Evolutionary conservation across 208 protist species (phyloP), one percentile per base, ranked within the genome.

Genomic region (Plasmodiophora brassicae): DNA sequence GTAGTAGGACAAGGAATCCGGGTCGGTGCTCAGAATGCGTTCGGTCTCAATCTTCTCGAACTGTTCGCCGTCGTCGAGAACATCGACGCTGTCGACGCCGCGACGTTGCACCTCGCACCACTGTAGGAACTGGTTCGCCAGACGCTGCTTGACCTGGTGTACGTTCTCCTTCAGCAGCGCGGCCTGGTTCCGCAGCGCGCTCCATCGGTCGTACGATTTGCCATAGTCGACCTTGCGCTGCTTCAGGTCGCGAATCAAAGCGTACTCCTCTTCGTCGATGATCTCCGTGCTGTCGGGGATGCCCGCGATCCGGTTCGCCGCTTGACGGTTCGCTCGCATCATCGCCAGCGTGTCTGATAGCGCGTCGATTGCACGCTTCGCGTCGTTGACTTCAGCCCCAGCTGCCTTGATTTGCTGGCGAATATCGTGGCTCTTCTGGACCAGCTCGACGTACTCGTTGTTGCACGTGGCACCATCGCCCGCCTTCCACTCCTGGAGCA

Each of bases 231-330:
- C 38, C 71, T 93, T 92, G 32, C 35, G 57, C 45, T 92, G 89
- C 44, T 86, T 85, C 28, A 92, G 86, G 0, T 54, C 85, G 35
- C 89, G 65, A 71, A 92, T 87, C 60, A 93, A 35, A 36, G 72
- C 54, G 57, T 89, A 88, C 50, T 88, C 89, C 78, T 93, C 91
- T 71, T 91, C 89, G 71, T 94, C 92, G 41, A 92, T 88, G 46
- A 88, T 88, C 45, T 43, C 1, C 43, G 8, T 22, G 35, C 36
- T 45, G 1, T 71, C 46, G n/a, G n/a, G n/a, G n/a, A n/a, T n/a
- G 35, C 1, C n/a, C 57, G 54, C 22, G 28, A 39, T 53, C 38
- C 14, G 28, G 0, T 10, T n/a, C 38, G 45, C 38, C 20, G 39
- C 25, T 36, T 0, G 44, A 25, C 0, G 10, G 41, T 53, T 8